Conservation (phyloP, 257 asterid genomes). For the Solanum bukasovii region DNA sequence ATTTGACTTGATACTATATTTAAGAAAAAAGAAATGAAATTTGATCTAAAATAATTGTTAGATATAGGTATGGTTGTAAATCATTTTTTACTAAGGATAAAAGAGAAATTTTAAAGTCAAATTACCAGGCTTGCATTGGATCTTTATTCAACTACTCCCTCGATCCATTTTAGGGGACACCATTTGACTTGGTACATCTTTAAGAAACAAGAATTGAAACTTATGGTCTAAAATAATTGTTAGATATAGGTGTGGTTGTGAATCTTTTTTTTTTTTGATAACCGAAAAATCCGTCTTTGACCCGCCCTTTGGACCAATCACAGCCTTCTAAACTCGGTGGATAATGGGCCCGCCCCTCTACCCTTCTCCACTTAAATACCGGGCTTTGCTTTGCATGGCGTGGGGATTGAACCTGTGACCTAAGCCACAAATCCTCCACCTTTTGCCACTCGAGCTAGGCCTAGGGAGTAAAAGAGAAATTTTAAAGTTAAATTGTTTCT, state of each 20-base stretch:
- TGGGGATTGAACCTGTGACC: not conserved
- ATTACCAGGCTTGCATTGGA: not conserved
- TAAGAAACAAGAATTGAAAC: not conserved
- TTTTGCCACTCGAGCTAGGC: not conserved
- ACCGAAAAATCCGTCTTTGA: not conserved
- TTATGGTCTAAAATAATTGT: too few relatives aligned
- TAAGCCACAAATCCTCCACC: not conserved
- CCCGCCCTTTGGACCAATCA: not conserved
- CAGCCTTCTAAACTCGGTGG: not conserved
- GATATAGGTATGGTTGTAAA: not conserved
- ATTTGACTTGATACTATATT: too few relatives aligned
- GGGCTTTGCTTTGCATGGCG: not conserved
- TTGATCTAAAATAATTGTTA: not conserved
- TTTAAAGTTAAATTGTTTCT: not conserved
- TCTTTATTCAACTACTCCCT: not conserved
- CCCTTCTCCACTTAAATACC: not conserved
- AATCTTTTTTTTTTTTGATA: too few relatives aligned
- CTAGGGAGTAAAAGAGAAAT: not conserved
- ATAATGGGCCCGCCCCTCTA: not conserved
- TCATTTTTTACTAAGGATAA: not conserved
- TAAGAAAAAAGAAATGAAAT: not conserved
- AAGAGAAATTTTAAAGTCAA: too few relatives aligned
- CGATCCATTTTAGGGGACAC: not conserved
- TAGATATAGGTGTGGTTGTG: not conserved
- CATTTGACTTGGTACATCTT: not conserved